Base-by-base conservation (phyloP, 2,329 filamentous ascomycete species). In the Epichloe gansuensis region DNA sequence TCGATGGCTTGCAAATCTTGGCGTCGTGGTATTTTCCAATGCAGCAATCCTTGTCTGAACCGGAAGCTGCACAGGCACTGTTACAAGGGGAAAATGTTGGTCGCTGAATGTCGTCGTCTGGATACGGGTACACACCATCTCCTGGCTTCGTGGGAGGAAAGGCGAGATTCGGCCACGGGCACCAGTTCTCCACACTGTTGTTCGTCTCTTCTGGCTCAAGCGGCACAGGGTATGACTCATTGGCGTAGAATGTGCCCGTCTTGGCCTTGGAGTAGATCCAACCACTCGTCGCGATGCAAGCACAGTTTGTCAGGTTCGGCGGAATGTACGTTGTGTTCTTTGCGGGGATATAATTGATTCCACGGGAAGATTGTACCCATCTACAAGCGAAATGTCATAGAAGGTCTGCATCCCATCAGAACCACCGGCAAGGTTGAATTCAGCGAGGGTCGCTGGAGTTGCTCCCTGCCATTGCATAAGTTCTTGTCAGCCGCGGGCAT, bases 381-480 rank as follows among this genome's bases (percentile, higher is more conserved):
- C 88, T 23, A 93, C 88, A 3, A 91, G 75, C 42, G 86, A 90
- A 57, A 93, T 87, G 66, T 93, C 88, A 69, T 91, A 91, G 65
- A 88, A 93, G 9, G 82, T 85, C 63, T 90, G 84, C 54, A 64
- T 68, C 48, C 72, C 71, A 23, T 74, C 72, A 44, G 76, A 69
- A 34, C 84, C 83, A 31, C 83, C 85, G 48, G 81, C 77, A 15
- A 91, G 75, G 52, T 85, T 89, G 68, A 93, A 91, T 63, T 94
- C 88, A 41, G 85, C 87, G 12, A 94, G 76, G 1, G 86, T 91
- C 13, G 82, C 82, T 11, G 88, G 88, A 34, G 82, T 78, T 53
- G 81, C 75, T 17, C 88, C 87, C 83, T 87, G 53, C 15, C n/a
- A 1, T 7, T 31, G 11, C 34, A 37, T 0, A 21, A 9, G 56